phyloP scores from a whole-genome alignment of 2,329 filamentous ascomycete genomes.

The Nectriaceae sp. region DNA sequence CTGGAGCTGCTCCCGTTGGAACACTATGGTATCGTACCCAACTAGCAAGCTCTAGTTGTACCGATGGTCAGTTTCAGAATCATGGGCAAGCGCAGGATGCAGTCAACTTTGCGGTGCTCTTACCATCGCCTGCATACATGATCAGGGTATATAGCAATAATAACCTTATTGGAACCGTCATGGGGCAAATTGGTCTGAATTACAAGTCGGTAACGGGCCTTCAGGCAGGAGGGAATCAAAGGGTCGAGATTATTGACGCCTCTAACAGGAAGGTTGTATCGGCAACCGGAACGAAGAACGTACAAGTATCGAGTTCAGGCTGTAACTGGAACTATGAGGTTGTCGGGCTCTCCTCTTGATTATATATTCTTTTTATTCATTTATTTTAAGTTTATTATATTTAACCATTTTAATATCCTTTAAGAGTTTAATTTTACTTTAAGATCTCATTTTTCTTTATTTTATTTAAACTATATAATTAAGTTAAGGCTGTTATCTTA shows the following conservation, averaged over 20 bases:
- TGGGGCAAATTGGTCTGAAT: background rate
- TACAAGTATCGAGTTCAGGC: background rate
- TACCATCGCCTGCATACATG: background rate
- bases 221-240: background rate
- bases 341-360: background rate
- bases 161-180: background rate
- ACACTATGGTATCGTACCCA: background rate
- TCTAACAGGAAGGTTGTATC: background rate
- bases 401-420: no score
- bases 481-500: no score
- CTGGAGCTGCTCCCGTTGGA: background rate
- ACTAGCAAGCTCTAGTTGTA: background rate
- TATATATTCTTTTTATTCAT: no score
- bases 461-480: no score
- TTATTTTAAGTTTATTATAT: no score
- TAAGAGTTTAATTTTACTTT: no score
- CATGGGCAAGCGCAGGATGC: background rate
- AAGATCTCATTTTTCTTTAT: no score
- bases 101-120: background rate
- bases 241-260: background rate
- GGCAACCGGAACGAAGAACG: background rate
- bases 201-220: background rate
- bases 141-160: background rate
- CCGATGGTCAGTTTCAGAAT: background rate
- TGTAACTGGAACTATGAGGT: background rate